Evolutionary conservation across 257 asterid genomes (phyloP), one percentile per base, ranked within the genome.

Genomic region (Capsicum baccatum): DNA sequence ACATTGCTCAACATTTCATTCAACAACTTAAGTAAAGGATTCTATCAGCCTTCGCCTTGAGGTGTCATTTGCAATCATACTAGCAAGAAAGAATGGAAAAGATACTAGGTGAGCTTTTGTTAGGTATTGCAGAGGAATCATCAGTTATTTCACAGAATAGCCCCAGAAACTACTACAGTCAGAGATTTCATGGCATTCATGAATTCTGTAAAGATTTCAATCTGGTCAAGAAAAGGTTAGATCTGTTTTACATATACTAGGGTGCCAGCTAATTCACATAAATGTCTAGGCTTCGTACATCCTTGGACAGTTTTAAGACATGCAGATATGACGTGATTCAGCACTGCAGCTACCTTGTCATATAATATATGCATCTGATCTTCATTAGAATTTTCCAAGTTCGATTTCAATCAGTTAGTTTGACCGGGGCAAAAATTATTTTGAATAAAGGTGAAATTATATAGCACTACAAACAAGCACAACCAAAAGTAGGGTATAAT

Each of bases 51-150:
- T 16, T 70, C 79, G 1, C 9, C 35, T 70, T 44, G 16, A 70
- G 57, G 56, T 62, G 37, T 9, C 56, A 42, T 44, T 9, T 70
- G 37, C 57, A 70, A 44, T 17, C 79, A 70, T 70, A 69, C 79
- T 70, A 10, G 15, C 79, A 17, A 1, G 57, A 5, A 42, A 44
- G 57, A 42, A n/a, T 0, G 17, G 15, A 44, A 70, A 17, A 42
- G 17, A 17, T 9, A 70, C 37, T 44, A 2, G 0, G 37, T 70
- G 17, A 44, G 17, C 9, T 42, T 70, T 33, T 17, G 56, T 17
- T 70, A 44, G 17, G 9, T 70, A 70, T 39, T 70, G 79, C 79
- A 70, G 56, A 70, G 79, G 57, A 19, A 42, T 70, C 15, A 70
- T 70, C 57, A 70, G 13, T 70, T 44, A 42, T 70, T 70, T 70